Percentiles rank a stretch among this genome's conserved stretches.
phyloP scores from a whole-genome alignment of 495 filamentous ascomycete genomes.

The Daldinia loculata region DNA sequence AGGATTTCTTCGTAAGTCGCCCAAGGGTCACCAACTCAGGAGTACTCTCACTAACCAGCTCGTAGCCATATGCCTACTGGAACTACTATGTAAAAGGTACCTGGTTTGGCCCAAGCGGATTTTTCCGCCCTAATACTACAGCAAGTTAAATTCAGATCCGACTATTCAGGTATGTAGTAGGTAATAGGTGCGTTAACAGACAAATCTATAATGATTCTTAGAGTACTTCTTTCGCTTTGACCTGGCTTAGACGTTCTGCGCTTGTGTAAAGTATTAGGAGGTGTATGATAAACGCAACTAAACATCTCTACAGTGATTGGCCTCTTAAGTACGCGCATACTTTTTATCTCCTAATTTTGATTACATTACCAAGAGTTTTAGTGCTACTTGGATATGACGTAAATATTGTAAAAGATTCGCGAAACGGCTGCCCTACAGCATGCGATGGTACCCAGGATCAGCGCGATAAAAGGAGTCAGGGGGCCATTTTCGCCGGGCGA shows the following conservation, averaged over 20 bases:
- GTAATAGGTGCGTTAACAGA: background rate
- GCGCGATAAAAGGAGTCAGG: too few relatives aligned
- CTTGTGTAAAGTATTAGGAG: background rate
- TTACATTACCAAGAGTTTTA: background rate
- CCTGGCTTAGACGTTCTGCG: background rate
- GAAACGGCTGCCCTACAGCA: too few relatives aligned
- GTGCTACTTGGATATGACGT: background rate
- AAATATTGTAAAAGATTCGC: too few relatives aligned
- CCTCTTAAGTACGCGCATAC: background rate
- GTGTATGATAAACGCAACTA: background rate
- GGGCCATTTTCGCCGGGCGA: too few relatives aligned
- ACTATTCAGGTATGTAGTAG: background rate
- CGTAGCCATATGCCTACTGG: slow-evolving; percentile 44
- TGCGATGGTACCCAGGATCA: too few relatives aligned
- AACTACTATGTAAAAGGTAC: slow-evolving; percentile 39
- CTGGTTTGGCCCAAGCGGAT: slow-evolving; percentile 44
- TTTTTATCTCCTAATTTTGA: background rate
- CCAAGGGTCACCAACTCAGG: background rate
- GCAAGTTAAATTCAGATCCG: background rate
- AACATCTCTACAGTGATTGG: background rate
- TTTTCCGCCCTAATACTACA: slow-evolving; percentile 37
- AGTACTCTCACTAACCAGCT: background rate
- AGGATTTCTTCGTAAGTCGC: slow-evolving; percentile 67
- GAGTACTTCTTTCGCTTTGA: background rate
- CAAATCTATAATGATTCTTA: background rate